Base-by-base conservation (phyloP, 345 rosid species). In the Acer saccharum region DNA sequence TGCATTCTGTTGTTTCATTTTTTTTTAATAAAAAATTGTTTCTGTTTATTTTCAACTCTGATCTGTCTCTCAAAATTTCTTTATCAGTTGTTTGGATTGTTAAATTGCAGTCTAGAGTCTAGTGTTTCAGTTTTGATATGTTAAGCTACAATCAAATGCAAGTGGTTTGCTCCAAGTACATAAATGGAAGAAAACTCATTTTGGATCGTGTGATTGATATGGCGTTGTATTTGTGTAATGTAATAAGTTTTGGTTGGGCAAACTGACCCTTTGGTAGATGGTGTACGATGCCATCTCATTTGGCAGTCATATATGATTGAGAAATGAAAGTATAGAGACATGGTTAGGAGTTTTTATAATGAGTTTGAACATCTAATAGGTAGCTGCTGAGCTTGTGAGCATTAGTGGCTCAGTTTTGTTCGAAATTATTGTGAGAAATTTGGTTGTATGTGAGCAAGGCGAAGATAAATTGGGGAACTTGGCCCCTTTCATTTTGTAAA, bases 61-160 rank as follows among this genome's bases (percentile, higher is more conserved):
- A 76, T 78, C 57, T 41, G 1, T 64, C 11, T 48, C 46, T 55
- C 64, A 65, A 66, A 54, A n/a, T 32, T 74, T 48, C 29, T 32
- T 25, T 62, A 43, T 73, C 17, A 27, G 6, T 64, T 32, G 60
- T 43, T 69, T 67, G 78, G 73, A 73, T 58, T 32, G n/a, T 76
- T 67, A 41, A 60, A 52, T 72, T 61, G 18, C 61, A 54, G 43
- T 75, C 46, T 21, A 55, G 32, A 54, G 43, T 75, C 46, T 21
- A 55, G 32, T 2, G 11, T 41, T 52, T 52, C 18, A 52, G n/a
- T 54, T 54, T 16, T 54, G 58, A 54, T 54, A 54, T 16, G n/a
- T 54, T 54, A 54, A 39, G 66, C 17, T 55, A 32, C 29, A 54
- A 70, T 55, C 10, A 35, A 54, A 54, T 71, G 16, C 73, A 32